Base-by-base conservation (phyloP, 1,284 basidiomycete species). In the Trametes sp. region DNA sequence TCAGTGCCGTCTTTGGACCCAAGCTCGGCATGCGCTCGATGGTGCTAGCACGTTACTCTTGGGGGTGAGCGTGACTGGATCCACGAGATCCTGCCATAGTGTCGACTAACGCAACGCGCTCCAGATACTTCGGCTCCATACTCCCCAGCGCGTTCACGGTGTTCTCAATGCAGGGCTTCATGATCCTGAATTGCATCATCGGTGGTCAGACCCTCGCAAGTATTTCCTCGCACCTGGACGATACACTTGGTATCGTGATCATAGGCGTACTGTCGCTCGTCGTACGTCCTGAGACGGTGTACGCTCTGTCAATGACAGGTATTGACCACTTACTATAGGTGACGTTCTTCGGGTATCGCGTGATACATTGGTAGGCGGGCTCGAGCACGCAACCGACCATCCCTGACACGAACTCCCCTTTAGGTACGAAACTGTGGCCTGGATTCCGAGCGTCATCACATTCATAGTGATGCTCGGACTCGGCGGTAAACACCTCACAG, bases 161-260 rank as follows among this genome's bases (percentile, higher is more conserved):
- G 1, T 73, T 87, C 65, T 81, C 83, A 50, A 83, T 87, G 77
- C 79, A 90, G 72, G 90, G 91, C 0, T 94, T 87, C 76, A 78
- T 90, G 58, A 85, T 92, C 54, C 76, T 95, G 54, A 90, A 90
- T 69, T 86, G 84, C 55, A 93, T 94, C 69, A 81, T 92, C 52
- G 92, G 89, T 9, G 92, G 90, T 0, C 91, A 94, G 73, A 85
- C 87, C 1, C 77, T 94, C 36, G 84, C 87, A 3, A 84, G 88
- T 50, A 86, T 89, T 4, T 89, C 84, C 48, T 73, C 75, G 36
- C 79, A 78, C 61, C 70, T 87, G 10, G 70, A 83, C 63, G 83
- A 81, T 51, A 84, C 84, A 0, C 62, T 92, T 2, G 94, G 94
- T 0, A 95, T 95, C 60, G 88, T 93, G 21, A 89, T 95, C 57